Conservation (phyloP, 768 basidiomycete species). For the Russula dissimulans region DNA sequence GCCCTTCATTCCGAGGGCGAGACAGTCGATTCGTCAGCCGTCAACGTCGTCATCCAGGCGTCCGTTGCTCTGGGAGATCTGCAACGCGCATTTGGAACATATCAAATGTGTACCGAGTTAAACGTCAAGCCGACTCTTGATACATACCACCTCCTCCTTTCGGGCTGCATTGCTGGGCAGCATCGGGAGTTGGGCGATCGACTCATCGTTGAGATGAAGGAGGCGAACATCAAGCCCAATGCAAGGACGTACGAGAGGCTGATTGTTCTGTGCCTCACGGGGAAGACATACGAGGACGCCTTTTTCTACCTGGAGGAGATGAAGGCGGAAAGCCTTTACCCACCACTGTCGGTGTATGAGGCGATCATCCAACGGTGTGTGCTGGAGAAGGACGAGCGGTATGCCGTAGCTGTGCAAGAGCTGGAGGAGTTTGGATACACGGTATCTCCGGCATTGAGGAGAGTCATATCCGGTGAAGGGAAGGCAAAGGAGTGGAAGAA, state of each 20-base stretch:
- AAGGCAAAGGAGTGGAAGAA: background rate
- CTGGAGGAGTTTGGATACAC: slow-evolving; percentile 53
- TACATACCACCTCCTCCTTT: slow-evolving; percentile 62
- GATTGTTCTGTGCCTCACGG: slow-evolving; percentile 61
- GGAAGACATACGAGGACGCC: slow-evolving; percentile 71
- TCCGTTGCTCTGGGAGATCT: slow-evolving; percentile 53
- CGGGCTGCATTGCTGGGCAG: slow-evolving; percentile 47
- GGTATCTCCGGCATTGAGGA: slow-evolving; percentile 26
- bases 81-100: slow-evolving; percentile 69
- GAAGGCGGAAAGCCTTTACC: slow-evolving; percentile 55
- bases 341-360: slow-evolving; percentile 47
- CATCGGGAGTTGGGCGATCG: slow-evolving; percentile 63
- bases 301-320: slow-evolving; percentile 87
- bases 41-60: slow-evolving; percentile 62
- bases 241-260: slow-evolving; percentile 55
- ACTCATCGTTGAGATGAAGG: slow-evolving; percentile 58
- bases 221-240: slow-evolving; percentile 45
- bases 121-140: slow-evolving; percentile 46
- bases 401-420: slow-evolving; percentile 58
- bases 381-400: slow-evolving; percentile 47
- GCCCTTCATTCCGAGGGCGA: slow-evolving; percentile 46
- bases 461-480: slow-evolving; percentile 23
- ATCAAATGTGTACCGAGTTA: slow-evolving; percentile 52
- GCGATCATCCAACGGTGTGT: slow-evolving; percentile 52
- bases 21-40: slow-evolving; percentile 44